Base-by-base conservation (phyloP, 2,329 filamentous ascomycete genomes). In the Tolypocladium ovalisporum region DNA sequence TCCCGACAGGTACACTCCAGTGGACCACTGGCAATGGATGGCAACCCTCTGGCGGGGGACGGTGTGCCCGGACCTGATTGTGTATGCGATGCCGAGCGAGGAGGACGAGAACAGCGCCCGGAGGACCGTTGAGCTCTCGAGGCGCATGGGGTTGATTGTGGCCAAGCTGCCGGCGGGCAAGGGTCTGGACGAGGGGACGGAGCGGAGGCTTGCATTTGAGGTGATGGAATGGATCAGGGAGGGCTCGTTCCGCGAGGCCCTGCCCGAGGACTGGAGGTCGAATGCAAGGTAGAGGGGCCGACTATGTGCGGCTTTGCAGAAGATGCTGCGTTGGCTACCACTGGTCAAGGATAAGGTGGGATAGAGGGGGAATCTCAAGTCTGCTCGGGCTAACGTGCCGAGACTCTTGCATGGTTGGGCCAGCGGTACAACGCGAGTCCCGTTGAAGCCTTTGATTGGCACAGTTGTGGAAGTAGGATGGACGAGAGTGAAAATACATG, bases 11-110 rank as follows among this genome's bases (percentile, higher is more conserved):
- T 96, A 95, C 70, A 82, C 84, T 19, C 85, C 89, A 0, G 80
- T 88, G n/a, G 91, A 96, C 65, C 93, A 97, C 73, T 97, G 93
- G 91, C 89, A 95, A 71, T 97, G 93, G 93, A 90, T 94, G 78
- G 93, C 93, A 39, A 93, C 89, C 49, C 81, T 97, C 27, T 97
- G 93, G 93, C 85, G 92, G 12, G 90, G 90, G 12, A 88, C 89
- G 56, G 80, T 92, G 1, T 90, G 88, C 0, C 85, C 93, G 0
- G 93, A 97, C 70, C 74, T 93, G 52, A 88, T 88, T 1, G 77
- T 94, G 34, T 90, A 88, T 66, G 80, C 88, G 22, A 79, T 76
- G 65, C 64, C 69, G 40, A 64, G 65, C 52, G 39, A 65, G 8
- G 70, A 72, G 42, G 71, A 72, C 17, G 73, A 74, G 56, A 67